A percentile compares a stretch with the other conserved stretches of the same genome.
phyloP scores from a whole-genome alignment of 305 asterid species.

The Solanum chacoense region DNA sequence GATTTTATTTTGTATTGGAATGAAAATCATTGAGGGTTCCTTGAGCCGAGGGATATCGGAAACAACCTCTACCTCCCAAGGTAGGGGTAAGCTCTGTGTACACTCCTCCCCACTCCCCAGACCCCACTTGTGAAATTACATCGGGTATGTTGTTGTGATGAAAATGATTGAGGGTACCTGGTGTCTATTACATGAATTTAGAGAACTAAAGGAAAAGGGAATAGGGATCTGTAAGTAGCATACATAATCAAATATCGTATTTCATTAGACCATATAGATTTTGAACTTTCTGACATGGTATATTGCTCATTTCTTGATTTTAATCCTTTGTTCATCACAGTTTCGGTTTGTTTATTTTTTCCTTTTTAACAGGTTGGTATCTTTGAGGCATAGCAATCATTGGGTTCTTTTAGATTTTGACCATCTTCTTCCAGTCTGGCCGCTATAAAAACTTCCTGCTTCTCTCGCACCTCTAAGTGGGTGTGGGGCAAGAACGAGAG shows the following conservation, averaged over 20 bases:
- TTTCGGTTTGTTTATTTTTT: neutral
- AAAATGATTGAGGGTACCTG: neutral
- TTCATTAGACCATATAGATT: neutral
- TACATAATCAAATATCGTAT: neutral
- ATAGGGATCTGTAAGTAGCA: neutral
- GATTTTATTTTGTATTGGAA: neutral
- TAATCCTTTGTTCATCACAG: neutral
- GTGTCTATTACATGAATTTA: neutral
- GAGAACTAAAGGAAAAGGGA: neutral
- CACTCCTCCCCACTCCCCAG: neutral
- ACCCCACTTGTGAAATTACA: neutral
- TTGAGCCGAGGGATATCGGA: neutral
- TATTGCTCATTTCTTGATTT: neutral
- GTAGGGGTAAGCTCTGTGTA: neutral
- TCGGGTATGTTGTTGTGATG: neutral
- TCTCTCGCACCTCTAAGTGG: conserved; percentile 88
- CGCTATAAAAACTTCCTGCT: conserved; percentile 45
- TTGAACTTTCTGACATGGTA: neutral
- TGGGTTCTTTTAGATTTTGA: conserved; percentile 30
- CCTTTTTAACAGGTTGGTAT: conserved; percentile 41
- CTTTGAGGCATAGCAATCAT: conserved; percentile 34
- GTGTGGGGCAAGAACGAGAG: conserved; percentile 79
- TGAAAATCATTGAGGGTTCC: neutral
- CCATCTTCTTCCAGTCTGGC: conserved; percentile 91
- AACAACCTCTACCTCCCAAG: neutral